Percentiles rank a stretch among this genome's conserved stretches.
phyloP scores from a whole-genome alignment of 805 yeast genomes.

The Lipomyces mesembrius region DNA sequence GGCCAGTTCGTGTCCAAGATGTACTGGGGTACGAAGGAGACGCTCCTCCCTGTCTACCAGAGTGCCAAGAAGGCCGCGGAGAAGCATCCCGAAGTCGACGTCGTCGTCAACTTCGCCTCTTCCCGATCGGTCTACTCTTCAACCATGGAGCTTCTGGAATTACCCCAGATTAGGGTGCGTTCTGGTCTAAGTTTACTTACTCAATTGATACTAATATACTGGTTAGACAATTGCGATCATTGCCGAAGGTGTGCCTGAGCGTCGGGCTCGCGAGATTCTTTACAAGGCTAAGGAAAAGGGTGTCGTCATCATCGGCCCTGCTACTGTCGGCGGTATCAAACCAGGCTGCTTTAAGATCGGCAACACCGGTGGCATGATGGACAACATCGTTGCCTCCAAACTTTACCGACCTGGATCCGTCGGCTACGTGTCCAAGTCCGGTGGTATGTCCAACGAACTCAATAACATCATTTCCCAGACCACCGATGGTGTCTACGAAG shows the following conservation, averaged over 20 bases:
- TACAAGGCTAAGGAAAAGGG: conserved; percentile 52
- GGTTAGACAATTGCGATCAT: conserved; percentile 52
- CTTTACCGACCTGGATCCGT: conserved; percentile 56
- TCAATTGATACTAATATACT: conserved; percentile 4
- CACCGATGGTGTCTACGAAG: conserved; percentile 57
- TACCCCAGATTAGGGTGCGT: conserved; percentile 49
- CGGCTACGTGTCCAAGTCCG: conserved; percentile 55
- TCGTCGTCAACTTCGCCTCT: conserved; percentile 55
- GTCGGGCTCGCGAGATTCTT: conserved; percentile 55
- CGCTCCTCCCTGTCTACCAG: conserved; percentile 53
- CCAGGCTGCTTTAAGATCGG: conserved; percentile 57
- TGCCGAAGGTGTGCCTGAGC: conserved; percentile 57
- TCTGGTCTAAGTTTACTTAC: background rate
- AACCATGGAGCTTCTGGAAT: conserved; percentile 54
- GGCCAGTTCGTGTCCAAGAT: conserved; percentile 53
- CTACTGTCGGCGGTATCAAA: conserved; percentile 56
- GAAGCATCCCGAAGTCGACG: conserved; percentile 55
- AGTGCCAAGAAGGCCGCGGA: conserved; percentile 49
- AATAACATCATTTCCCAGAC: conserved; percentile 53
- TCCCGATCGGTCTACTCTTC: conserved; percentile 54
- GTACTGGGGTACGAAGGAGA: conserved; percentile 58
- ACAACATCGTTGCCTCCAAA: conserved; percentile 55
- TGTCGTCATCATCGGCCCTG: conserved; percentile 55
- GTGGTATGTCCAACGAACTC: conserved; percentile 56
- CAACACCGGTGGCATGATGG: conserved; percentile 58